These are phyloP conservation scores for Chaetomium sp. DNA, from an alignment of 2,329 filamentous ascomycete species.

Conservation along the genomic window DNA sequence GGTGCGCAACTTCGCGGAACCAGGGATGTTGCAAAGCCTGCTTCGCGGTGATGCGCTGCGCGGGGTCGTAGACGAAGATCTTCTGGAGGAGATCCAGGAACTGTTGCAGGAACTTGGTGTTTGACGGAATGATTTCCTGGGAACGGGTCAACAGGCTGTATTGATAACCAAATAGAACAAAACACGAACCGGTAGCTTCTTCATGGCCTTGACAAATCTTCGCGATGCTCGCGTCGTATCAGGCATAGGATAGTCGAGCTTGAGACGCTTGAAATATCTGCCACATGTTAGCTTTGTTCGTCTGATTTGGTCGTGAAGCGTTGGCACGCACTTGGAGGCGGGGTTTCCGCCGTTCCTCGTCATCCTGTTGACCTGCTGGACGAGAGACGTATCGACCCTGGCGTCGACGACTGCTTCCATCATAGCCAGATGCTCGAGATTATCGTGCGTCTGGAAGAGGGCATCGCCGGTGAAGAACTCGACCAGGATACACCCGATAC, in stretches of 20 bases:
- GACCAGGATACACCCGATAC: slow-evolving; percentile 71
- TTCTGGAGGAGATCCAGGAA: slow-evolving; percentile 66
- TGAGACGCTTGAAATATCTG: slow-evolving; percentile 68
- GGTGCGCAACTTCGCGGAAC: slow-evolving; percentile 65
- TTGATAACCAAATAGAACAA: slow-evolving; percentile 2
- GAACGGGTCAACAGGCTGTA: slow-evolving; percentile 31
- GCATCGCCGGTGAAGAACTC: slow-evolving; percentile 73
- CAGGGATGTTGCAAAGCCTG: slow-evolving; percentile 67
- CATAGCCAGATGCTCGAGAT: slow-evolving; percentile 73
- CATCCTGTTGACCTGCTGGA: slow-evolving; percentile 60
- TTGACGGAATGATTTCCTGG: slow-evolving; percentile 66
- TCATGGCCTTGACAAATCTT: slow-evolving; percentile 73
- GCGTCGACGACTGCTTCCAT: slow-evolving; percentile 69
- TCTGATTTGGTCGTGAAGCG: background rate
- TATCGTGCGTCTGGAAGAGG: slow-evolving; percentile 72
- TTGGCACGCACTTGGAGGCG: slow-evolving; percentile 59
- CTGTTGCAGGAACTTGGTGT: slow-evolving; percentile 60
- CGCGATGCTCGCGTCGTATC: slow-evolving; percentile 67
- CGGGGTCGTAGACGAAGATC: slow-evolving; percentile 70
- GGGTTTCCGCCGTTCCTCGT: slow-evolving; percentile 60
- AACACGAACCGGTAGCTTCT: slow-evolving; percentile 60
- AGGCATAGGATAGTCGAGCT: slow-evolving; percentile 64
- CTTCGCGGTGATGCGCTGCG: slow-evolving; percentile 66
- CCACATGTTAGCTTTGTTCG: slow-evolving; percentile 17
- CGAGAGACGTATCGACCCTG: slow-evolving; percentile 60